Conservation (phyloP, 305 asterid genomes). For the Fraxinus baroniana region DNA sequence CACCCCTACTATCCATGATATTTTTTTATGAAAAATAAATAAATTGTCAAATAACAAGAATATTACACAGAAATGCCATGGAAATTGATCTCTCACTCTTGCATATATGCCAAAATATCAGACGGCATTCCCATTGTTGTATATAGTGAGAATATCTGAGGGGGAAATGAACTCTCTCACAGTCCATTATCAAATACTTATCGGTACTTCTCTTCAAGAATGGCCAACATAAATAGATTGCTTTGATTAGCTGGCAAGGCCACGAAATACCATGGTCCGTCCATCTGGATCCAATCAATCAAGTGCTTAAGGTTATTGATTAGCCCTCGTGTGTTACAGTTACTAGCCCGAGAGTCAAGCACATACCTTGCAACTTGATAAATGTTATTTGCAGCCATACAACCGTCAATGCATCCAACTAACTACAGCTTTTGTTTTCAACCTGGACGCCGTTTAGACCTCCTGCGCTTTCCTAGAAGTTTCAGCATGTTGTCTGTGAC, state of each 20-base stretch:
- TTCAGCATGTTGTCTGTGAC: conserved; percentile 90
- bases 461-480: conserved; percentile 70
- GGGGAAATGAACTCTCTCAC: background rate
- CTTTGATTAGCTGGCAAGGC: background rate
- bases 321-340: background rate
- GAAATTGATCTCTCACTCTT: background rate
- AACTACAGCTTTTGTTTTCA: background rate
- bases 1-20: background rate
- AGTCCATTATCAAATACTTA: background rate
- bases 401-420: background rate
- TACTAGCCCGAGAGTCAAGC: background rate
- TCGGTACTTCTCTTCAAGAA: background rate
- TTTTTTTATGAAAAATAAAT: too few species aligned
- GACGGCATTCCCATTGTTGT: background rate
- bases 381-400: background rate
- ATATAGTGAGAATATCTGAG: background rate
- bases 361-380: background rate
- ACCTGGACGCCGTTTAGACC: conserved; percentile 55
- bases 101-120: background rate
- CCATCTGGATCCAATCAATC: background rate
- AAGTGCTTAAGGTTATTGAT: background rate
- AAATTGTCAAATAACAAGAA: background rate
- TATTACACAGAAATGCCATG: background rate
- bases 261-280: background rate
- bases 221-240: background rate